Percentiles rank a stretch among this genome's conserved stretches.
These are phyloP conservation scores for Aspergillus kassunensis DNA, from an alignment of 495 filamentous ascomycete genomes.

Conservation along the genomic window DNA sequence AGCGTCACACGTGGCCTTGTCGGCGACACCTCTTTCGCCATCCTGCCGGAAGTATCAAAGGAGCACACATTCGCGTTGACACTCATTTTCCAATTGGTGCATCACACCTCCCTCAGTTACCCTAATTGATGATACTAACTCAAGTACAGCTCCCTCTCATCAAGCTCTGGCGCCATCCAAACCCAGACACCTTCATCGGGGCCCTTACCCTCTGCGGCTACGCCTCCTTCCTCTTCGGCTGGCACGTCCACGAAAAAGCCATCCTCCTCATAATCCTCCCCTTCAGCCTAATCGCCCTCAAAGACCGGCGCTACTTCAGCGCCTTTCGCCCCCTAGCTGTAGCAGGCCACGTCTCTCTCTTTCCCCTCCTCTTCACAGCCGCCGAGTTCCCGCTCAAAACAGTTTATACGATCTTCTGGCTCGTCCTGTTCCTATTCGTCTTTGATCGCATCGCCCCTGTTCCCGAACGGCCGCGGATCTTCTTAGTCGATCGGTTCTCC, in stretches of 20 bases:
- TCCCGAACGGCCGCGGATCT: constrained; percentile 66
- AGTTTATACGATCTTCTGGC: constrained; percentile 88
- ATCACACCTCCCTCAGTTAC: constrained; percentile 12
- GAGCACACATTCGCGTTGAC: constrained; percentile 78
- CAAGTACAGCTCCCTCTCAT: constrained; percentile 62
- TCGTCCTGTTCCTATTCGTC: constrained; percentile 75
- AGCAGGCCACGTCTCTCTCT: constrained; percentile 89
- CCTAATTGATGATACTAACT: constrained; percentile 1
- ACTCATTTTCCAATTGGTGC: constrained; percentile 72
- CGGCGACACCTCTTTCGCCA: constrained; percentile 91
- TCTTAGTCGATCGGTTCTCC: constrained; percentile 86
- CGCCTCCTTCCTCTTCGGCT: constrained; percentile 94
- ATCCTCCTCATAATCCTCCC: constrained; percentile 92
- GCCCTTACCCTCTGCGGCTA: constrained; percentile 93
- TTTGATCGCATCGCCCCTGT: constrained; percentile 89
- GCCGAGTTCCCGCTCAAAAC: constrained; percentile 92
- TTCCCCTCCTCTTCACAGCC: constrained; percentile 88
- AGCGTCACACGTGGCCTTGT: constrained; percentile 92
- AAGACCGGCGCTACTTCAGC: constrained; percentile 84
- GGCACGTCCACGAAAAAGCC: constrained; percentile 98
- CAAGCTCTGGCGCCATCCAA: constrained; percentile 77
- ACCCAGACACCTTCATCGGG: constrained; percentile 83
- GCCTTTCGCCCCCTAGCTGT: constrained; percentile 91
- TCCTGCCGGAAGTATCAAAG: constrained; percentile 82
- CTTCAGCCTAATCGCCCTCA: constrained; percentile 89